Conservation (phyloP, 2,329 filamentous ascomycete species). For the Hypoxylon sp. region DNA sequence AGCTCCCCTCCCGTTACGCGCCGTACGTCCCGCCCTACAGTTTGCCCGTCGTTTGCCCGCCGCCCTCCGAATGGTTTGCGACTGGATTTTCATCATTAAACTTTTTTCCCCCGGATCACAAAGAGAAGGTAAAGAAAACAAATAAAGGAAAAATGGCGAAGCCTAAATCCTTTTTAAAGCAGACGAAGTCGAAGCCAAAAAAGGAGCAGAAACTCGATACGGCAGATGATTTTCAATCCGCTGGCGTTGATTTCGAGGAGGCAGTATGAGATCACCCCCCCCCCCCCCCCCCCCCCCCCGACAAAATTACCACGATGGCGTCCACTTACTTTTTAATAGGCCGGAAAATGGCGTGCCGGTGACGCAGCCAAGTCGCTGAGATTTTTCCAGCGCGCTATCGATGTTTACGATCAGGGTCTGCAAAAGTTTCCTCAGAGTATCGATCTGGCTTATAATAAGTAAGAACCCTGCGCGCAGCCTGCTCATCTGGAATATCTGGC, state of each 20-base stretch:
- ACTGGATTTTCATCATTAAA: too few relatives aligned
- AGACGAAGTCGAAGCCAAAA: constrained; percentile 37
- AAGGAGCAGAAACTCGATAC: constrained; percentile 61
- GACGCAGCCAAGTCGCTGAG: constrained; percentile 68
- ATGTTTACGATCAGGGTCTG: constrained; percentile 71
- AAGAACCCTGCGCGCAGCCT: background rate
- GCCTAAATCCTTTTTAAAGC: constrained; percentile 33
- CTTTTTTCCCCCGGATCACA: background rate
- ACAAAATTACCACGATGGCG: too few relatives aligned
- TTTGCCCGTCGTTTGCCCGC: too few relatives aligned
- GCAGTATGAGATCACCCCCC: too few relatives aligned
- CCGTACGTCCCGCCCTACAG: too few relatives aligned
- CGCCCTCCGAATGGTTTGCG: too few relatives aligned
- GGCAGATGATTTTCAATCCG: constrained; percentile 74
- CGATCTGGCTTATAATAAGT: constrained; percentile 79
- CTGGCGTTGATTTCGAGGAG: constrained; percentile 74
- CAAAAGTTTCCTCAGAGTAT: constrained; percentile 67
- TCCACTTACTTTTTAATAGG: too few relatives aligned
- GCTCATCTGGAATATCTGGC: background rate
- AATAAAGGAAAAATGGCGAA: constrained; percentile 30
- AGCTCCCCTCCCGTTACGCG: too few relatives aligned
- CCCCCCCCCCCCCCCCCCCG: too few relatives aligned
- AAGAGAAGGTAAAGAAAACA: too few relatives aligned
- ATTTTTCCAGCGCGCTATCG: constrained; percentile 70
- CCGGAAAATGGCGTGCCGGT: constrained; percentile 77